Conservation (phyloP, 1,284 basidiomycete genomes). For the Heterobasidion parviporum region DNA sequence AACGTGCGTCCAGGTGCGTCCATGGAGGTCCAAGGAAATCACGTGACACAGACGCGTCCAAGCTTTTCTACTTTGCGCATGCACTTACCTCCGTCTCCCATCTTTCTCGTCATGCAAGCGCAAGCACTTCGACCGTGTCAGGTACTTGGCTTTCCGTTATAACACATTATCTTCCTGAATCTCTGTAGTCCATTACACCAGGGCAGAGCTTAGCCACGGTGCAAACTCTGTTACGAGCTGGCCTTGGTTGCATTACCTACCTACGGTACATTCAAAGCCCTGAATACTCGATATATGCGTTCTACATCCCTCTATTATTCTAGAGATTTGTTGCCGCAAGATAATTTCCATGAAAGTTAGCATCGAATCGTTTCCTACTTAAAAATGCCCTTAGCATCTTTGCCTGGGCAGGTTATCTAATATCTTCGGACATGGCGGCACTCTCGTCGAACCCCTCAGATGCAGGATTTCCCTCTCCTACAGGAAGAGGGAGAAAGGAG, state of each 20-base stretch:
- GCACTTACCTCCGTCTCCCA: conserved; percentile 1
- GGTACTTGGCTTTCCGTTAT: neutral
- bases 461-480: conserved; percentile 18
- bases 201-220: conserved; percentile 59
- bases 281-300: conserved; percentile 1
- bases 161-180: neutral
- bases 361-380: neutral
- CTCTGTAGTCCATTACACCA: conserved; percentile 39
- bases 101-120: conserved; percentile 21
- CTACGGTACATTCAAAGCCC: conserved; percentile 39
- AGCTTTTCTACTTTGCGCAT: neutral
- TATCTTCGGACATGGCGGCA: conserved; percentile 37
- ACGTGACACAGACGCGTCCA: conserved; percentile 3
- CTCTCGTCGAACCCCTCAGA: conserved; percentile 30
- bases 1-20: too few relatives aligned
- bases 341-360: conserved; percentile 72
- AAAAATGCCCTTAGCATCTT: neutral
- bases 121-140: conserved; percentile 13
- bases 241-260: conserved; percentile 71
- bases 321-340: conserved; percentile 67
- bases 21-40: neutral
- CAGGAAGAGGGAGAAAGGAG: conserved; percentile 19
- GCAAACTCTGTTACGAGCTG: conserved; percentile 63
- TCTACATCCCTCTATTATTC: neutral
- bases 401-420: conserved; percentile 38